phyloP scores from a whole-genome alignment of 192 early-diverging fungal species.

The Allomyces macrogynus region DNA sequence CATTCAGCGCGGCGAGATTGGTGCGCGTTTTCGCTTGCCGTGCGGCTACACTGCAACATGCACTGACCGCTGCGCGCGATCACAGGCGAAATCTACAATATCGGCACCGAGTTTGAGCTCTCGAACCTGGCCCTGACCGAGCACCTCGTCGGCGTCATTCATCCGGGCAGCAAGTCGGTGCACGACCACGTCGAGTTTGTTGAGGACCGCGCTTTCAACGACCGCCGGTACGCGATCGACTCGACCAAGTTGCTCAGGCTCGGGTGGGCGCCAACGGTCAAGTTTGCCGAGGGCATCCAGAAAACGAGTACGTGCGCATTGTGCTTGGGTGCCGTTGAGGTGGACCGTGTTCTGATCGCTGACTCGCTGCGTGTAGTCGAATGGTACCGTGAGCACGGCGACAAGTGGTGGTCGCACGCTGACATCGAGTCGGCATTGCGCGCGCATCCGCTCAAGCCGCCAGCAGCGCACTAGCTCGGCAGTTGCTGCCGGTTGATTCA shows the following conservation, averaged over 20 bases:
- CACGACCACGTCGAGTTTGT: constrained; percentile 38
- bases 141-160: constrained; percentile 26
- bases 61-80: not conserved
- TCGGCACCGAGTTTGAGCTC: constrained; percentile 46
- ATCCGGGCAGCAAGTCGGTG: constrained; percentile 10
- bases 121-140: constrained; percentile 44
- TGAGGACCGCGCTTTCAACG: constrained; percentile 56
- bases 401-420: constrained; percentile 27
- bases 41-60: too few species aligned
- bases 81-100: constrained; percentile 59
- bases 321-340: too few species aligned
- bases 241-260: constrained; percentile 39
- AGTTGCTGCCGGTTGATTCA: too few species aligned
- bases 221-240: constrained; percentile 53
- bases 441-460: constrained; percentile 25
- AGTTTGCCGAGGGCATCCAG: constrained; percentile 37
- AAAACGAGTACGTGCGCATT: constrained; percentile 44
- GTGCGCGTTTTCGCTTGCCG: not conserved
- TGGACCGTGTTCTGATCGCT: not conserved
- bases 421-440: constrained; percentile 31
- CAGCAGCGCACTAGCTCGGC: constrained; percentile 6
- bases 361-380: constrained; percentile 15
- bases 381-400: constrained; percentile 27
- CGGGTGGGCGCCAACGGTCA: constrained; percentile 41
- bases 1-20: constrained; percentile 31